Conservation (phyloP, 2,329 filamentous ascomycete species). For the Paracamarosporium sp. region DNA sequence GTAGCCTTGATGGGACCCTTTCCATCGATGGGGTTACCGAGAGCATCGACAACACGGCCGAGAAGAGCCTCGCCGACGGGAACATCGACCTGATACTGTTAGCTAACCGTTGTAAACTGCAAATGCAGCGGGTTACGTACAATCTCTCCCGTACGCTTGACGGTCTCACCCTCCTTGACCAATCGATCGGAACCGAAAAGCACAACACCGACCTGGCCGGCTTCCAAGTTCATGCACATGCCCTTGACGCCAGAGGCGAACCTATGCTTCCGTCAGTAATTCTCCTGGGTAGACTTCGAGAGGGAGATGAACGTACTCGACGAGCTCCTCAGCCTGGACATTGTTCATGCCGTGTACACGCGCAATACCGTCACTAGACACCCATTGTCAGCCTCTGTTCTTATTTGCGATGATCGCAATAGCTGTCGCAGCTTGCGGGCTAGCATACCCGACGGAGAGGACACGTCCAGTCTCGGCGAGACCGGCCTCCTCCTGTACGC, state of each 20-base stretch:
- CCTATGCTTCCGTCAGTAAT: slow-evolving; percentile 59
- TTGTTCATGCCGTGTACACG: slow-evolving; percentile 99
- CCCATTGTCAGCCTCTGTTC: slow-evolving; percentile 39
- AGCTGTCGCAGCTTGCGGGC: slow-evolving; percentile 28
- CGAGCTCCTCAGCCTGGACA: slow-evolving; percentile 99
- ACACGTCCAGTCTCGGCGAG: slow-evolving; percentile 99
- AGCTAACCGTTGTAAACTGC: slow-evolving; percentile 14
- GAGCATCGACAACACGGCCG: slow-evolving; percentile 97
- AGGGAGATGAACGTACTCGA: slow-evolving; percentile 76
- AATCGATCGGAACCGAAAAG: slow-evolving; percentile 99
- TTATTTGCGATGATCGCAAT: slow-evolving; percentile 32
- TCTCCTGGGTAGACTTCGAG: slow-evolving; percentile 17
- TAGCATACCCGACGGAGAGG: slow-evolving; percentile 94
- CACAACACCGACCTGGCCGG: slow-evolving; percentile 99
- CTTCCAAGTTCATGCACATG: slow-evolving; percentile 99
- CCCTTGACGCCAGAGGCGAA: slow-evolving; percentile 99
- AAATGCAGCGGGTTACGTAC: slow-evolving; percentile 65
- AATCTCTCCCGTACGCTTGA: slow-evolving; percentile 99
- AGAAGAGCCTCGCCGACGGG: slow-evolving; percentile 92
- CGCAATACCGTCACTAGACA: slow-evolving; percentile 96
- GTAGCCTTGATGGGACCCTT: slow-evolving; percentile 96
- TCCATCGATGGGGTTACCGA: slow-evolving; percentile 99
- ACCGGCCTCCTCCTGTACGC: slow-evolving; percentile 94
- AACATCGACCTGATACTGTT: slow-evolving; percentile 78
- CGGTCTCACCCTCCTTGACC: slow-evolving; percentile 98